Evolutionary conservation across 352 stramenopile genomes (phyloP), one percentile per base, ranked within the genome.

Genomic region (Peronosclerospora sorghi): DNA sequence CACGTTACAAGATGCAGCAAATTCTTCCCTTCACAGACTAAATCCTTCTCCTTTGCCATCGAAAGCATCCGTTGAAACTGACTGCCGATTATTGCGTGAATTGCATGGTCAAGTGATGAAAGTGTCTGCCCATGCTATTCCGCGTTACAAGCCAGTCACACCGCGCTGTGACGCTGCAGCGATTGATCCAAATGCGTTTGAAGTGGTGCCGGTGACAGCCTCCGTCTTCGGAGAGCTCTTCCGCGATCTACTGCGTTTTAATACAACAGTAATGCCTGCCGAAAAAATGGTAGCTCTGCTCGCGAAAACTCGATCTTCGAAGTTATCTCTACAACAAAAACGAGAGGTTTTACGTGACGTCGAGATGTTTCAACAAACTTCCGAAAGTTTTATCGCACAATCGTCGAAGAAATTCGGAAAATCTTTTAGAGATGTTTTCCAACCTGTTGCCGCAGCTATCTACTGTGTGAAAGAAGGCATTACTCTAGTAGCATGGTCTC

Each of bases 311-410:
- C 58, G 54, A 29, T 64, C 56, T 14, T 36, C 35, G 0, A 45
- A 64, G 4, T 73, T 17, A 5, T 80, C 61, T 5, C 42, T 65
- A 9, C 55, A 48, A 13, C 81, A 81, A 47, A 76, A 66, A 9
- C 60, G 68, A 12, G 77, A 93, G 28, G 35, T 93, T n/a, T 49
- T 86, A 17, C 76, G 81, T 17, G 83, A 93, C 30, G 39, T 92
- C 8, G 73, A 87, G n/a, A 84, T 90, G 69, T 87, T 95, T 32
- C 79, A 95, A 47, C 78, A 91, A 35, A 93, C 80, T 5, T 89
- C 77, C 6, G 75, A 92, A 13, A 91, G 69, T 41, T 91, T 91
- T 32, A 19, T 83, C 14, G 39, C 58, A 23, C 80, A 86, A 41
- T 19, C 93, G 24, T 51, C 59, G 6, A 68, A 68, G 28, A 87